A percentile compares a stretch with the other conserved stretches of the same genome.
These are phyloP conservation scores for Cynanchum wilfordii DNA, from an alignment of 257 asterid species.

Conservation along the genomic window DNA sequence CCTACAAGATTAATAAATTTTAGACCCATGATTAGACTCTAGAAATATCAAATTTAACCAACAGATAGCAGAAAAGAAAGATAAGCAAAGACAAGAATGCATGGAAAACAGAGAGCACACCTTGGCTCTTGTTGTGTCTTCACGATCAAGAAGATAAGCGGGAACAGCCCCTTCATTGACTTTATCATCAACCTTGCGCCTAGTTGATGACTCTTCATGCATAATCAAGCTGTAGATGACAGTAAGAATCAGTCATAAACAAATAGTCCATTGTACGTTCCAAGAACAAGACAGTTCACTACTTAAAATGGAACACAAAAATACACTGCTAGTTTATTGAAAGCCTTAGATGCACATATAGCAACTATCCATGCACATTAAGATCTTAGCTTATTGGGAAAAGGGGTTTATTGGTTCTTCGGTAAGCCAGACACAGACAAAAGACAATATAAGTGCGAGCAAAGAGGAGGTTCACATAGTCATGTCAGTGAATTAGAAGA, in stretches of 20 bases:
- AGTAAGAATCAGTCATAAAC: not conserved
- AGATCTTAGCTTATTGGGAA: not conserved
- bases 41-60: not conserved
- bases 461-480: not conserved
- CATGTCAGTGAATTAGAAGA: not conserved
- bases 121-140: slow-evolving; percentile 85
- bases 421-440: not conserved
- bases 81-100: not conserved
- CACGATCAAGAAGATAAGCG: slow-evolving; percentile 97
- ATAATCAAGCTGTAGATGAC: slow-evolving; percentile 52
- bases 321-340: not conserved
- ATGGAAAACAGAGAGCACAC: slow-evolving; percentile 22
- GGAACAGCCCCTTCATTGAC: slow-evolving; percentile 91
- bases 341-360: not conserved
- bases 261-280: not conserved
- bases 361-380: not conserved
- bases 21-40: slow-evolving; percentile 1
- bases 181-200: slow-evolving; percentile 87
- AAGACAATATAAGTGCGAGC: not conserved
- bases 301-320: not conserved
- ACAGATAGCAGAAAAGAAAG: not conserved
- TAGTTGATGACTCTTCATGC: slow-evolving; percentile 79
- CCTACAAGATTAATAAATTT: slow-evolving; percentile 36
- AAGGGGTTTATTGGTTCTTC: not conserved
- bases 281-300: not conserved